phyloP scores from a whole-genome alignment of 78 protist species.

The Andalucia godoyi region DNA sequence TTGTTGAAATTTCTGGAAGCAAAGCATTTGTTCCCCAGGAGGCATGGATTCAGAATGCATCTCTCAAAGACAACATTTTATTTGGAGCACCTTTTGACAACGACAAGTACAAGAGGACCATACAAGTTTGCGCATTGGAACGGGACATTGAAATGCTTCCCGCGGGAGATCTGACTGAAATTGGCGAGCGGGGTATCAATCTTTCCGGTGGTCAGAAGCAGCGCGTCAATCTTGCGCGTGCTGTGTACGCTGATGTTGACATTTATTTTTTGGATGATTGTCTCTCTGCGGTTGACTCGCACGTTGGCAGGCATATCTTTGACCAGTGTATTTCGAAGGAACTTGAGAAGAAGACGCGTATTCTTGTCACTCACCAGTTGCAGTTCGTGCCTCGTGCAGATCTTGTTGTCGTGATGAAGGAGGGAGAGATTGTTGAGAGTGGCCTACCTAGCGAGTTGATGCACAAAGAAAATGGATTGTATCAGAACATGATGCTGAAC shows the following conservation, averaged over 20 bases:
- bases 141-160: slow-evolving; percentile 24
- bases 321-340: neutral
- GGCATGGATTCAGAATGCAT: slow-evolving; percentile 36
- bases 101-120: neutral
- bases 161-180: slow-evolving; percentile 38
- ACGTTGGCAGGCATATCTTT: slow-evolving; percentile 17
- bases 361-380: slow-evolving; percentile 52
- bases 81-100: slow-evolving; percentile 22
- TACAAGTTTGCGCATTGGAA: slow-evolving; percentile 27
- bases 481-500: too few species aligned
- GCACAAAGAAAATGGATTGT: neutral
- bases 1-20: too few species aligned
- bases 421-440: slow-evolving; percentile 43
- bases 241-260: slow-evolving; percentile 56
- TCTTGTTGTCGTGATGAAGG: slow-evolving; percentile 26
- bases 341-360: neutral
- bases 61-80: slow-evolving; percentile 43
- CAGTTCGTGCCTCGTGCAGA: slow-evolving; percentile 25
- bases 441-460: slow-evolving; percentile 41
- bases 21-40: slow-evolving; percentile 34
- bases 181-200: slow-evolving; percentile 65
- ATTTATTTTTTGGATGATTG: slow-evolving; percentile 63
- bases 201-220: slow-evolving; percentile 55
- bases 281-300: slow-evolving; percentile 66
- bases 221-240: slow-evolving; percentile 80